Conservation (phyloP, 495 filamentous ascomycete genomes). For the Astrothelium subdiscretum region DNA sequence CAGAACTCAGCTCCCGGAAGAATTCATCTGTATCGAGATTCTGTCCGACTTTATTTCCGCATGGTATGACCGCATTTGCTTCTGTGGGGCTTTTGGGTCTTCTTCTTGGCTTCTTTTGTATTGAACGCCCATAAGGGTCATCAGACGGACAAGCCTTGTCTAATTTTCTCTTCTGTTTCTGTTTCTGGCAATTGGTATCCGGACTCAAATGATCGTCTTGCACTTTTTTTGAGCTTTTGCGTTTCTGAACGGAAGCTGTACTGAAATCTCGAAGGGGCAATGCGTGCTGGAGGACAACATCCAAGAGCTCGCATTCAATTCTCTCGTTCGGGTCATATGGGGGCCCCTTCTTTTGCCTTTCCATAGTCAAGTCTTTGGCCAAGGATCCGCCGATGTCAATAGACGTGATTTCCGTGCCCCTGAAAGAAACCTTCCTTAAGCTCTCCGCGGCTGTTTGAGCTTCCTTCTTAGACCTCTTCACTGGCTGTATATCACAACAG, state of each 20-base stretch:
- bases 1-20: not conserved
- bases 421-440: constrained; percentile 9
- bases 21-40: not conserved
- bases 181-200: not conserved
- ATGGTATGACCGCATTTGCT: not conserved
- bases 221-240: not conserved
- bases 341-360: constrained; percentile 5
- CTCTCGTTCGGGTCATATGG: constrained; percentile 11
- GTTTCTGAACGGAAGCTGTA: not conserved
- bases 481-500: constrained; percentile 1
- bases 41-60: not conserved
- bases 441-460: constrained; percentile 5
- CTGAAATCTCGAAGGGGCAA: constrained; percentile 4
- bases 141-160: not conserved
- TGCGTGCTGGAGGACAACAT: constrained; percentile 7
- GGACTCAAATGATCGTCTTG: not conserved
- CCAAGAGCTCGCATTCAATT: constrained; percentile 11
- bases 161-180: not conserved
- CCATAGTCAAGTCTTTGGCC: constrained; percentile 10
- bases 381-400: constrained; percentile 7
- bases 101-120: not conserved
- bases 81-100: not conserved
- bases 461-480: constrained; percentile 1
- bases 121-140: not conserved
- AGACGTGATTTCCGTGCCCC: not conserved